phyloP scores from a whole-genome alignment of 495 filamentous ascomycete genomes.

The Baudoinia panamericana region DNA sequence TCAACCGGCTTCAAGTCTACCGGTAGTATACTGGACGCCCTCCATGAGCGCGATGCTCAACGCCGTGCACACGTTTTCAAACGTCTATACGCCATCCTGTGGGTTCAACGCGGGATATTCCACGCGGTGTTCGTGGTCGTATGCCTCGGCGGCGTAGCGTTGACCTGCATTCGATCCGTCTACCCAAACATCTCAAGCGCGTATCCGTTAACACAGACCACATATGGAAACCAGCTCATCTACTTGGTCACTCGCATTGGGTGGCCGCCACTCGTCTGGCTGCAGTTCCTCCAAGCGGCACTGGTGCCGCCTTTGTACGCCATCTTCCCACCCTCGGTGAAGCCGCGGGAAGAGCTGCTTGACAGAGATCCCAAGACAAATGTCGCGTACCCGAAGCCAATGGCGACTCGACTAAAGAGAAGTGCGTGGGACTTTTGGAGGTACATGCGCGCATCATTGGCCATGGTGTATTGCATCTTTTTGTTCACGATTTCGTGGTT shows the following conservation, averaged over 20 bases:
- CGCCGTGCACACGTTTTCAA: no score
- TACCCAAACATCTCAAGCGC: not conserved
- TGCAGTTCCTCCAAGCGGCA: not conserved
- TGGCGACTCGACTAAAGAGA: not conserved
- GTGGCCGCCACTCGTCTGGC: not conserved
- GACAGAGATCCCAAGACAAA: not conserved
- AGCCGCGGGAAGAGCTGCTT: not conserved
- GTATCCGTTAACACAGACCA: not conserved
- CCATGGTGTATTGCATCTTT: not conserved
- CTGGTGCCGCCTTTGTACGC: not conserved
- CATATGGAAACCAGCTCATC: constrained; percentile 1
- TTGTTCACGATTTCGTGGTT: not conserved
- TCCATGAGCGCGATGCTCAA: constrained; percentile 14
- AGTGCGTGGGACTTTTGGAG: not conserved
- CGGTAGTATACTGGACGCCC: constrained; percentile 1
- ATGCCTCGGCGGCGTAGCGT: not conserved
- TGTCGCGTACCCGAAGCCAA: not conserved
- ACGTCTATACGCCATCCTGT: no score
- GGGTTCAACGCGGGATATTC: not conserved
- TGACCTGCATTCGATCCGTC: not conserved
- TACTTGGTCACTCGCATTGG: not conserved
- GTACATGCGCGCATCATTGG: not conserved
- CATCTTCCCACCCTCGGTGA: not conserved
- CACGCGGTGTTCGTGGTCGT: not conserved
- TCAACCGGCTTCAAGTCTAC: constrained; percentile 5